Base-by-base conservation (phyloP, 805 yeast species). In the Kuraishia cidri region DNA sequence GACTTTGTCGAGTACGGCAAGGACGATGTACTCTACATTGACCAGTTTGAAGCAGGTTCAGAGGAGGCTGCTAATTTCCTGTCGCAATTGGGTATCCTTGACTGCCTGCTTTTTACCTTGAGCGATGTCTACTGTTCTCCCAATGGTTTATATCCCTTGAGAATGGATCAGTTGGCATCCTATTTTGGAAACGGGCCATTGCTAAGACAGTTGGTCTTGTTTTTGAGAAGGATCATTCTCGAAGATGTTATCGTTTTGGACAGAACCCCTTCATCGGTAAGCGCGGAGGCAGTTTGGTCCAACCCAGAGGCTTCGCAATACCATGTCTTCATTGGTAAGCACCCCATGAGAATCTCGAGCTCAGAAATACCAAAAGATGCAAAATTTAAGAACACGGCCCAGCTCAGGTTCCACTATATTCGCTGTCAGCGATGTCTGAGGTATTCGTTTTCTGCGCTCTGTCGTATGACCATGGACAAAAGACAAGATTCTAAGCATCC, bases 201-300 rank as follows among this genome's bases (percentile, higher is more conserved):
- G 4, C 41, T 79, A 7, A 40, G 49, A 10, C 54, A 60, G 21
- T 46, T 80, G 28, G 64, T 69, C 1, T 34, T 47, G 18, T 47
- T 80, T n/a, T 62, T 72, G 33, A 58, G 69, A 36, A 61, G 79
- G 37, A 54, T 69, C 12, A 59, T 73, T 0, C 39, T 69, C 9
- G 92, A 81, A 50, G 88, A 80, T 40, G 66, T 67, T 33, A 44
- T 60, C 4, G 44, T 79, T 5, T 66, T n/a, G n/a, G n/a, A n/a
- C n/a, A n/a, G n/a, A n/a, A n/a, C n/a, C n/a, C n/a, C n/a, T n/a
- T n/a, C n/a, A n/a, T n/a, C n/a, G n/a, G n/a, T n/a, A n/a, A n/a
- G n/a, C n/a, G n/a, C n/a, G n/a, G n/a, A n/a, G n/a, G n/a, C n/a
- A n/a, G n/a, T n/a, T n/a, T n/a, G n/a, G n/a, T n/a, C n/a, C n/a